Conservation (phyloP, 345 rosid species). For the Stellera chamaejasme region DNA sequence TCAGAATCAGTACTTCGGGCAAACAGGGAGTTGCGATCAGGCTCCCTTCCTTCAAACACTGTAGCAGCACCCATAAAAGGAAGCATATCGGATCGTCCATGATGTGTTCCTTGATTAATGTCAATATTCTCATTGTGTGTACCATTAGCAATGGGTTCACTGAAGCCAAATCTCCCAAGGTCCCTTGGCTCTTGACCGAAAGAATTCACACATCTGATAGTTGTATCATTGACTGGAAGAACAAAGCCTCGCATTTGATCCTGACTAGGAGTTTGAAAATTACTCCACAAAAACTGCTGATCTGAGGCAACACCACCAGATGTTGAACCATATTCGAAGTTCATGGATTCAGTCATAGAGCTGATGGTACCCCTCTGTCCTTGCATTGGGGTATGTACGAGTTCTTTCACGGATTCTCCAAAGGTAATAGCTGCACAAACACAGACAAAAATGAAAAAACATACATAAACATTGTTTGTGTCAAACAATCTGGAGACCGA, state of each 20-base stretch:
- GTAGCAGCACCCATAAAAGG: conserved; percentile 24
- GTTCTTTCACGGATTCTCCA: conserved; percentile 9
- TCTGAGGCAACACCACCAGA: conserved; percentile 49
- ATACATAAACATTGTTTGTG: too few species aligned
- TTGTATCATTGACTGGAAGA: conserved; percentile 35
- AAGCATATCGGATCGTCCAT: conserved; percentile 32
- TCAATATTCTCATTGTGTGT: conserved; percentile 28
- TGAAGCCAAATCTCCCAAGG: conserved; percentile 34
- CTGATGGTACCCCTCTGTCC: conserved; percentile 72
- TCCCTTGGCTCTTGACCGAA: conserved; percentile 41
- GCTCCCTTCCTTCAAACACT: conserved; percentile 37
- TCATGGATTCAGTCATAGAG: conserved; percentile 63
- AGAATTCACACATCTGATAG: conserved; percentile 29
- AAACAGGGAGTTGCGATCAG: conserved; percentile 32
- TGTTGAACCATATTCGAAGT: conserved; percentile 74
- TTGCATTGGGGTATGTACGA: conserved; percentile 56
- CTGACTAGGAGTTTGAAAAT: conserved; percentile 42
- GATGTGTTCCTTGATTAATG: conserved; percentile 34
- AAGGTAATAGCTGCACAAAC: conserved; percentile 6
- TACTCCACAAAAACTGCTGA: conserved; percentile 61
- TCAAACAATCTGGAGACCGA: too few species aligned
- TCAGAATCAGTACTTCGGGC: conserved; percentile 34
- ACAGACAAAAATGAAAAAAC: too few species aligned
- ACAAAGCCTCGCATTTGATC: conserved; percentile 35
- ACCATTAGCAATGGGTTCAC: conserved; percentile 51